phyloP scores from a whole-genome alignment of 2,329 filamentous ascomycete genomes.

The Diaporthe sp. region DNA sequence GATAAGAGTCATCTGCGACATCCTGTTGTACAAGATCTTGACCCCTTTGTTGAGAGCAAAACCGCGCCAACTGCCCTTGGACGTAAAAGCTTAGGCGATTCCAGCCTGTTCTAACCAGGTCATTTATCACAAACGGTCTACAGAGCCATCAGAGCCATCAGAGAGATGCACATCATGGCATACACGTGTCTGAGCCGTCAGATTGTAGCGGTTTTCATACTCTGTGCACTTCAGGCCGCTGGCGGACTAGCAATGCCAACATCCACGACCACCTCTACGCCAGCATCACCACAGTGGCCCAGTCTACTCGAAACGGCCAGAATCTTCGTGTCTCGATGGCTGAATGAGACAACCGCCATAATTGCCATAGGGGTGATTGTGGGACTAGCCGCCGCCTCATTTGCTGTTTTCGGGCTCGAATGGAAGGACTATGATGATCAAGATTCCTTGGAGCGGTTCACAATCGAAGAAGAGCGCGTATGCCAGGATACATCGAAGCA shows the following conservation, averaged over 20 bases:
- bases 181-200: neutral
- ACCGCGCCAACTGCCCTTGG: neutral
- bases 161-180: neutral
- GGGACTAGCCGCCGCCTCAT: conserved; percentile 11
- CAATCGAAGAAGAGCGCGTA: neutral
- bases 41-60: neutral
- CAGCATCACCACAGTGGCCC: neutral
- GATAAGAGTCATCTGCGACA: neutral
- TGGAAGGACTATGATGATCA: neutral
- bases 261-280: neutral
- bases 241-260: neutral
- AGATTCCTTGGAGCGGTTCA: neutral
- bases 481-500: neutral
- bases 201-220: neutral
- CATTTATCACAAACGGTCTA: neutral
- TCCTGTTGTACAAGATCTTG: neutral
- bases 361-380: neutral
- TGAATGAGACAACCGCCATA: conserved; percentile 11
- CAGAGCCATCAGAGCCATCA: too few relatives aligned
- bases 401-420: conserved; percentile 6
- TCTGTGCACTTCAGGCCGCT: neutral
- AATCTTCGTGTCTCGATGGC: neutral
- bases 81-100: neutral
- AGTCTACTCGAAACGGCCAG: neutral
- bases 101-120: neutral